Base-by-base conservation (phyloP, 2,329 filamentous ascomycete genomes). In the Alternaria ventricosa region DNA sequence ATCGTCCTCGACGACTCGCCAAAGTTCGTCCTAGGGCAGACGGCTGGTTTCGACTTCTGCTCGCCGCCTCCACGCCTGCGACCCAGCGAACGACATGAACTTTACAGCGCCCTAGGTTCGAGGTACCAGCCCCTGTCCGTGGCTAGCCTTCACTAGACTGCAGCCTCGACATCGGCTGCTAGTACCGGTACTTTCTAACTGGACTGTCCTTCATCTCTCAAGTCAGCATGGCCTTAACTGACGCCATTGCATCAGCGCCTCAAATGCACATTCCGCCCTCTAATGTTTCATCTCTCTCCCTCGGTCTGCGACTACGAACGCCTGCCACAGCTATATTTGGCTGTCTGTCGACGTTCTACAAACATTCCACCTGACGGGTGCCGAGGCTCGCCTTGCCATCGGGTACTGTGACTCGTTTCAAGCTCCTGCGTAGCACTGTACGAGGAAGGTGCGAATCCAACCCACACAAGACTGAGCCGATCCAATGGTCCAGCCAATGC, bases 1-100 rank as follows among this genome's bases (percentile, higher is more conserved):
- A 44, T 25, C 23, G 44, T 22, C 44, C 58, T 47, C 43, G 27
- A 50, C 55, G 27, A 45, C 44, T 41, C 43, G 41, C 15, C 43
- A 68, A 66, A 53, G 25, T 66, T 63, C 33, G 49, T 36, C 28
- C 63, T 57, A 61, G 25, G 25, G n/a, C 20, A 56, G 54, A 61
- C 51, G 61, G 63, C 53, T 53, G 58, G 61, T 71, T 68, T 63
- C 66, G 60, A 9, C 62, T 60, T 55, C 60, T 65, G 27, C 33
- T 64, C 57, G 63, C 64, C 61, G 43, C 30, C 49, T 64, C 59
- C 23, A 57, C 65, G 61, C 63, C 55, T 63, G 61, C 62, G 63
- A 58, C 55, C 63, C 55, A 55, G 45, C 46, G 57, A 54, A 60
- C 58, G 55, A 65, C 56, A 56, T 61, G 55, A 50, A 62, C 44